Evolutionary conservation across 2,329 filamentous ascomycete genomes (phyloP).

Genomic region (Alternaria tenuissima): DNA sequence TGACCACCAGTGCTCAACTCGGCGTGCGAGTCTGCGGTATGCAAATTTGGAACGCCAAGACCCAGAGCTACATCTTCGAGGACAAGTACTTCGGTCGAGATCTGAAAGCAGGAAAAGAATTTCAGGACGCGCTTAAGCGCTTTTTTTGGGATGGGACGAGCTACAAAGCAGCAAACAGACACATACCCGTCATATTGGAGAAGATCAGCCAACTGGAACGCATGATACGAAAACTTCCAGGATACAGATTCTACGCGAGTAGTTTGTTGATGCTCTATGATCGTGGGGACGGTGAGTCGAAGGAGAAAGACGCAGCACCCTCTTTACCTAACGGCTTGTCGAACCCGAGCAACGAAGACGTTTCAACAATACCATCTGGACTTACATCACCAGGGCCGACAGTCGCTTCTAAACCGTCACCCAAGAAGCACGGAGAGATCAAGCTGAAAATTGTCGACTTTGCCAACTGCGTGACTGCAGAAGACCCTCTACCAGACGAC

Average conservation of each 20-base stretch:
- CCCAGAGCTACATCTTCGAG: slow-evolving; percentile 88
- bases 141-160: slow-evolving; percentile 93
- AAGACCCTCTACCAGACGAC: slow-evolving; percentile 69
- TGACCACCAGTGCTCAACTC: slow-evolving; percentile 88
- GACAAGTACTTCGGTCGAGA: slow-evolving; percentile 97
- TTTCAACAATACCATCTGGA: slow-evolving; percentile 35
- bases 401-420: slow-evolving; percentile 17
- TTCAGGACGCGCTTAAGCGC: slow-evolving; percentile 84
- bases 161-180: slow-evolving; percentile 78
- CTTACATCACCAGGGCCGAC: slow-evolving; percentile 28
- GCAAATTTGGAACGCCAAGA: slow-evolving; percentile 91
- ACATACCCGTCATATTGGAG: slow-evolving; percentile 85
- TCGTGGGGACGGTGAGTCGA: slow-evolving; percentile 70
- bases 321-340: slow-evolving; percentile 22
- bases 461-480: slow-evolving; percentile 93
- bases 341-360: slow-evolving; percentile 31
- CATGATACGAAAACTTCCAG: slow-evolving; percentile 79
- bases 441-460: slow-evolving; percentile 99
- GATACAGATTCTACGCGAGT: slow-evolving; percentile 94
- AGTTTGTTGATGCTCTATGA: slow-evolving; percentile 97
- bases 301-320: slow-evolving; percentile 40
- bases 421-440: slow-evolving; percentile 62
- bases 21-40: slow-evolving; percentile 94
- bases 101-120: slow-evolving; percentile 85
- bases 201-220: slow-evolving; percentile 84